Evolutionary conservation across 768 basidiomycete species (phyloP).

Genomic region (Russula sp.): DNA sequence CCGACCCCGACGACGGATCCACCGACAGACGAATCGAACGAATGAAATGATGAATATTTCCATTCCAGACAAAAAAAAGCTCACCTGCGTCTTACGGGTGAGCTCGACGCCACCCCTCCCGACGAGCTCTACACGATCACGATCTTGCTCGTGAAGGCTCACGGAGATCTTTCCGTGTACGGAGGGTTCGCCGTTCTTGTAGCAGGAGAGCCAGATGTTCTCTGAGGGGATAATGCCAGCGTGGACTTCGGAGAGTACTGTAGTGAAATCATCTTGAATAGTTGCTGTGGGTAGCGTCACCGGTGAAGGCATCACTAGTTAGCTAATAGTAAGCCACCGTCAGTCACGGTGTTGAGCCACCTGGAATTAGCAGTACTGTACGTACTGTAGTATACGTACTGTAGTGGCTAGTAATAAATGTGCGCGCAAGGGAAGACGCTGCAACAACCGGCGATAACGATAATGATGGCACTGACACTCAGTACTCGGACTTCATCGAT

Average conservation of each 20-base stretch:
- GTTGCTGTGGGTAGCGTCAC: constrained; percentile 26
- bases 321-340: no score
- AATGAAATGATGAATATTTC: no score
- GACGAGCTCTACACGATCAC: constrained; percentile 28
- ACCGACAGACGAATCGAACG: no score
- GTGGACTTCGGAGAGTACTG: constrained; percentile 28
- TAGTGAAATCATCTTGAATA: constrained; percentile 27
- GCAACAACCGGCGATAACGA: no score
- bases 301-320: constrained; percentile 6
- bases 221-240: constrained; percentile 27
- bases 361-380: no score
- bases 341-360: not conserved
- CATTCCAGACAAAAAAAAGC: not conserved
- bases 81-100: constrained; percentile 22
- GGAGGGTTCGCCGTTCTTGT: constrained; percentile 27
- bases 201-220: constrained; percentile 29
- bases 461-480: no score
- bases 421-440: no score
- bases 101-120: constrained; percentile 22
- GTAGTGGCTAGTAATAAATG: no score
- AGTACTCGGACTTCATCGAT: no score
- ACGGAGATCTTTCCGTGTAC: constrained; percentile 27
- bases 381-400: no score
- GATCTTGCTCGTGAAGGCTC: constrained; percentile 26
- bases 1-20: not conserved